Evolutionary conservation across 306 rosid species (phyloP).

Genomic region (Canavalia ensiformis): DNA sequence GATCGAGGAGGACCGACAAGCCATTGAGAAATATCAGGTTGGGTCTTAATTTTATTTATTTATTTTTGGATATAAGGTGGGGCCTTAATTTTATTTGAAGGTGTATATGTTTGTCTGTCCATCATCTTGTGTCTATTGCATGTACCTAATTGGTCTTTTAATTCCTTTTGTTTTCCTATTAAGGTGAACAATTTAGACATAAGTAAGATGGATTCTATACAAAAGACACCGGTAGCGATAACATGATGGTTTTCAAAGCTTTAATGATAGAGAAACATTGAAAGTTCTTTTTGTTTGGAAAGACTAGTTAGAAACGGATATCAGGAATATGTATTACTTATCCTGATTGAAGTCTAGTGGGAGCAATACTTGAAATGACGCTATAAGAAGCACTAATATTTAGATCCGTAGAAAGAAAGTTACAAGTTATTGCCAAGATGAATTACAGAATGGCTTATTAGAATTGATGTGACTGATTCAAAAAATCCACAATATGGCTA

Average conservation of each 20-base stretch:
- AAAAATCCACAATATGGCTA: conserved; percentile 3
- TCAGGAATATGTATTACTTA: conserved; percentile 3
- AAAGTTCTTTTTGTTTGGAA: background rate
- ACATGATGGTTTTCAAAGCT: conserved; percentile 17
- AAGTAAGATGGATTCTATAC: conserved; percentile 11
- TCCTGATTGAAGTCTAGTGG: conserved; percentile 14
- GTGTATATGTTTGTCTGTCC: conserved; percentile 27
- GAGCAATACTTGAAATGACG: background rate
- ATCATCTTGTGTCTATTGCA: background rate
- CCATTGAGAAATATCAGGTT: conserved; percentile 96
- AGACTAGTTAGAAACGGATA: background rate
- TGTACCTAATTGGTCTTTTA: conserved; percentile 3
- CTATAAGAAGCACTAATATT: conserved; percentile 1
- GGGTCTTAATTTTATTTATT: conserved; percentile 19
- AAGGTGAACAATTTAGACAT: conserved; percentile 15
- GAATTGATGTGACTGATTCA: background rate
- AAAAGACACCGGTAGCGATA: conserved; percentile 26
- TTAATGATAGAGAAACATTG: background rate
- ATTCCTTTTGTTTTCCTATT: conserved; percentile 30
- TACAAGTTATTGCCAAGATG: background rate
- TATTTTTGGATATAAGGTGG: conserved; percentile 45
- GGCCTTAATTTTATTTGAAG: conserved; percentile 39
- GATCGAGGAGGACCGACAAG: conserved; percentile 90
- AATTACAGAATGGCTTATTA: background rate
- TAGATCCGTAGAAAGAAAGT: background rate